Evolutionary conservation across 23 red algal genomes (phyloP), one percentile per base, ranked within the genome.

Genomic region (Porphyridium purpureum): DNA sequence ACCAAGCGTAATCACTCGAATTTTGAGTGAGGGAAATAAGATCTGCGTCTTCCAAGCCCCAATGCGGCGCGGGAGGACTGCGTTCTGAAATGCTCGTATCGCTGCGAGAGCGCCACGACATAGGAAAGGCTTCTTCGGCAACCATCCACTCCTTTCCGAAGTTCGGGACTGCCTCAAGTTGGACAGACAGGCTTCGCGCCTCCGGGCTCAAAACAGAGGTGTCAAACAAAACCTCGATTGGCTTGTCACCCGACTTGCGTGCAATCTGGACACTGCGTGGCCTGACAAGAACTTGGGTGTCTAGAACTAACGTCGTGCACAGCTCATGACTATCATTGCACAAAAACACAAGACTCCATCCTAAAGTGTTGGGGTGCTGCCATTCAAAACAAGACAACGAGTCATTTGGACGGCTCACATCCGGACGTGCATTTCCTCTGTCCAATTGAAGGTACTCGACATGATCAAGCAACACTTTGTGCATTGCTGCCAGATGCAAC

Each of bases 241-340:
- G 4, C 0, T 23, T 24, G 33, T 67, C 24, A 20, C 66, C 50
- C 32, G 27, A 59, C 25, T 52, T 29, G 4, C 60, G 36, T 5
- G 20, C 27, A 14, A 80, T 31, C 7, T 32, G 48, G 27, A 24
- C 49, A 4, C 7, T 4, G 34, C 67, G 60, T 31, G 9, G 5
- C 1, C 44, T 19, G 14, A 15, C 44, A 15, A 48, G 44, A 15
- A 22, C 44, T 2, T 15, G 17, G 17, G 44, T 22, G 2, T 1
- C 4, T 3, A 22, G 44, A 15, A 22, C 4, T 4, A 22, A 1
- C 14, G 44, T 22, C 23, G 14, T 4, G n/a, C n/a, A n/a, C n/a
- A n/a, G n/a, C 9, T 32, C 31, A 7, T 61, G 21, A 4, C 52
- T 31, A 47, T 86, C 66, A 41, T 86, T 86, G 21, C 80, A 86